Percentiles rank a stretch among this genome's conserved stretches.
These are phyloP conservation scores for Sugiyamaella qingdaonensis DNA, from an alignment of 805 yeast species.

Conservation along the genomic window DNA sequence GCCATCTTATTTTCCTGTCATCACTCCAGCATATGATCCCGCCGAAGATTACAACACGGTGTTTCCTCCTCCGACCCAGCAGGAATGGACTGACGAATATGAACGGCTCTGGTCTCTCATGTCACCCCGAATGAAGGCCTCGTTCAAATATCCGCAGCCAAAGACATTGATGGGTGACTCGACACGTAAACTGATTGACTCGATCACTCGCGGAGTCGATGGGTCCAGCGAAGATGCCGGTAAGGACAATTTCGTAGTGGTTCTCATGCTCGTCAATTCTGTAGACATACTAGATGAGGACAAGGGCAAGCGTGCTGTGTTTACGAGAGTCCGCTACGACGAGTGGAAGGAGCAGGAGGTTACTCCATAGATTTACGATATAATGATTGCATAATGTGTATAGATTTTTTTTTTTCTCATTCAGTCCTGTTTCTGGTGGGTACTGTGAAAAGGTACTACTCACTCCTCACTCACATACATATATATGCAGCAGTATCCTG, in stretches of 20 bases:
- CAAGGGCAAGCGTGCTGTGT: slow-evolving; percentile 47
- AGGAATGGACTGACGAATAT: slow-evolving; percentile 68
- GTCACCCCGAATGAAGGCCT: slow-evolving; percentile 55
- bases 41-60: slow-evolving; percentile 6
- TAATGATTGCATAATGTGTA: slow-evolving; percentile 1
- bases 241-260: slow-evolving; percentile 61
- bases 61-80: slow-evolving; percentile 44
- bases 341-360: slow-evolving; percentile 76
- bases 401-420: neutral
- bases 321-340: slow-evolving; percentile 50
- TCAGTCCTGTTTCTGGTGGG: neutral
- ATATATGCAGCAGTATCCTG: neutral
- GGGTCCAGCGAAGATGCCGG: slow-evolving; percentile 61
- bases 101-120: slow-evolving; percentile 58
- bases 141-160: slow-evolving; percentile 72
- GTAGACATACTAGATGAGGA: slow-evolving; percentile 67
- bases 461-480: neutral
- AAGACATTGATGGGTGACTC: slow-evolving; percentile 54
- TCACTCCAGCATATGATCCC: slow-evolving; percentile 17
- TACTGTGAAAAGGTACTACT: neutral
- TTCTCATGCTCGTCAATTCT: slow-evolving; percentile 62
- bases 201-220: slow-evolving; percentile 77
- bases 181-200: slow-evolving; percentile 56
- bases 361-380: slow-evolving; percentile 49
- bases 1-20: slow-evolving; percentile 16